phyloP scores from a whole-genome alignment of 2,329 filamentous ascomycete genomes.

The Colletotrichum melonis region DNA sequence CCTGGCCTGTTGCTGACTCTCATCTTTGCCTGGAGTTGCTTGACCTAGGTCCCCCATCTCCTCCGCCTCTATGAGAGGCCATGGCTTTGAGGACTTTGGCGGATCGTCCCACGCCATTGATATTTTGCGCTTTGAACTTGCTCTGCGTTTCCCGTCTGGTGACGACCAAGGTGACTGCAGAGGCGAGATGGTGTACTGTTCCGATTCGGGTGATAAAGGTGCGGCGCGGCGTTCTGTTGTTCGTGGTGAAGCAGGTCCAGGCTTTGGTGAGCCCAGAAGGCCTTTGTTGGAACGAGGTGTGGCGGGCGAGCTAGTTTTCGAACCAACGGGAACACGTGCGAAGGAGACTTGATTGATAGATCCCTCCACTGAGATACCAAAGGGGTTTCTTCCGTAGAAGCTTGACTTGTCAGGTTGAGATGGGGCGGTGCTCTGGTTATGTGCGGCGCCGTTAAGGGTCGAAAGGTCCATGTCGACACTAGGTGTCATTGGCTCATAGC shows the following conservation, averaged over 20 bases:
- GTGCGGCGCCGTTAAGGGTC: neutral
- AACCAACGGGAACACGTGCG: conserved; percentile 29
- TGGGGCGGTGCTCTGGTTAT: neutral
- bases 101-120: conserved; percentile 32
- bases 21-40: conserved; percentile 1
- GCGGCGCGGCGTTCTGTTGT: neutral
- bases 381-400: neutral
- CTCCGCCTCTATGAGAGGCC: neutral
- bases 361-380: conserved; percentile 1
- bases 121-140: neutral
- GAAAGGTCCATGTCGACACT: conserved; percentile 27
- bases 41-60: conserved; percentile 20
- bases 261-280: neutral
- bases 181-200: conserved; percentile 23
- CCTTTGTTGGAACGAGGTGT: conserved; percentile 10
- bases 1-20: neutral
- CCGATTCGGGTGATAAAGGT: neutral
- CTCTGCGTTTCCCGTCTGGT: neutral
- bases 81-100: conserved; percentile 12
- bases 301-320: conserved; percentile 27
- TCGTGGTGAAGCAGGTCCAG: neutral
- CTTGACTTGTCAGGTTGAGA: neutral
- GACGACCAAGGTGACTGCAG: conserved; percentile 4
- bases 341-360: conserved; percentile 12
- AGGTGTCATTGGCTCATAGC: conserved; percentile 20